phyloP scores from a whole-genome alignment of 495 filamentous ascomycete species.

The Aspergillus funiculosus region DNA sequence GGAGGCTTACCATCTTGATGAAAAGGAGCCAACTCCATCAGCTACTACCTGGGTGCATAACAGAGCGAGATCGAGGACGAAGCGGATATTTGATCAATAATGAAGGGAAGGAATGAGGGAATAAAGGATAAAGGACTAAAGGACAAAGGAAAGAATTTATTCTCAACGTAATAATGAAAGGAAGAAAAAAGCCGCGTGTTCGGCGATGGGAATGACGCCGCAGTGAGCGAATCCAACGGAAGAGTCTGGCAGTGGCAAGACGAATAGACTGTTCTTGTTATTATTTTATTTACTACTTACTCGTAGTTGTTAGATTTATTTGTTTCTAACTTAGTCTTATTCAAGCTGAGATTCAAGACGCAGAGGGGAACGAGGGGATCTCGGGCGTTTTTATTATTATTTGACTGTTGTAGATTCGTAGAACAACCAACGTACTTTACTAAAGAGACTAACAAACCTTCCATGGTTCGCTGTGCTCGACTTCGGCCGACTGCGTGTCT shows the following conservation, averaged over 20 bases:
- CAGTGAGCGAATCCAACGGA: neutral
- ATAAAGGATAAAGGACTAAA: constrained; percentile 1
- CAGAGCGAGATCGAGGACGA: neutral
- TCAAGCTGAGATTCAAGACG: too few relatives aligned
- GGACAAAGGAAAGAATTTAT: neutral
- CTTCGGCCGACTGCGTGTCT: too few relatives aligned
- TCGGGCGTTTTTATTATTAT: neutral
- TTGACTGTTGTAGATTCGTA: too few relatives aligned
- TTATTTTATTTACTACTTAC: too few relatives aligned
- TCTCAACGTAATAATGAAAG: too few relatives aligned
- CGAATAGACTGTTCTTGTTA: too few relatives aligned
- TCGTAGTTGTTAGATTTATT: too few relatives aligned
- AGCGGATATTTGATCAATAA: constrained; percentile 10
- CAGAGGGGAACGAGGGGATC: neutral
- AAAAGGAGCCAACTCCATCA: constrained; percentile 15
- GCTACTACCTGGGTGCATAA: neutral
- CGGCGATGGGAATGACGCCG: neutral
- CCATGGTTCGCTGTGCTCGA: too few relatives aligned
- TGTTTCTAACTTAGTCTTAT: too few relatives aligned
- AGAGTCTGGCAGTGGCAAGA: neutral
- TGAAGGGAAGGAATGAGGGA: constrained; percentile 5
- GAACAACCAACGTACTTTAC: too few relatives aligned
- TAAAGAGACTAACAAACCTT: too few relatives aligned
- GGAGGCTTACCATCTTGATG: constrained; percentile 13
- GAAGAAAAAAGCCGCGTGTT: neutral